phyloP scores from a whole-genome alignment of 495 filamentous ascomycete species.

The Aspergillus mulundensis region DNA sequence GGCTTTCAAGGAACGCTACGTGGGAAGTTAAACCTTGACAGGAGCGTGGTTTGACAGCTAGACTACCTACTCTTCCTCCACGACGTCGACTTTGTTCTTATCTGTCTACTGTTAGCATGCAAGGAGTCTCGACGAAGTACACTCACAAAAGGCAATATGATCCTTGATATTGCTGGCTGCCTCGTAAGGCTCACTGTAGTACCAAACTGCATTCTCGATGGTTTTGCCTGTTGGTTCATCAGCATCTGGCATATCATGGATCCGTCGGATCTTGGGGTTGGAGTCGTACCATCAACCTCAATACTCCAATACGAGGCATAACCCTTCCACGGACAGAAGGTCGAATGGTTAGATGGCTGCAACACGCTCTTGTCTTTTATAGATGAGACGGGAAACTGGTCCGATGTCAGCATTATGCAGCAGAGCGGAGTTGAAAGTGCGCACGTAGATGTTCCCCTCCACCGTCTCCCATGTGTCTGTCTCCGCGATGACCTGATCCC shows the following conservation, averaged over 20 bases:
- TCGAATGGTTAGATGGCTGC: conserved; percentile 45
- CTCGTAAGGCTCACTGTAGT: conserved; percentile 57
- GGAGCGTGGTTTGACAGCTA: too few species aligned
- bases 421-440: not conserved
- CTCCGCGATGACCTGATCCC: conserved; percentile 56
- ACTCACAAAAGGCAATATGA: conserved; percentile 65
- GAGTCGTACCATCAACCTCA: conserved; percentile 47
- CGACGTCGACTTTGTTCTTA: conserved; percentile 39
- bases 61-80: conserved; percentile 22
- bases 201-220: conserved; percentile 63
- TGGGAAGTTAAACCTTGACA: too few species aligned
- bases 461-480: conserved; percentile 60
- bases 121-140: too few species aligned
- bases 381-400: conserved; percentile 31
- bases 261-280: not conserved
- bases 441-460: conserved; percentile 70
- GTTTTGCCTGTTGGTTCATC: conserved; percentile 33
- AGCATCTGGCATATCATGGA: not conserved
- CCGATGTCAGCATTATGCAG: not conserved
- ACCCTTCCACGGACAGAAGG: conserved; percentile 68
- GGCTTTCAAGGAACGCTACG: too few species aligned
- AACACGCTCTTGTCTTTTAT: conserved; percentile 45
- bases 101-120: conserved; percentile 21
- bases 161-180: conserved; percentile 56
- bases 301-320: conserved; percentile 63